phyloP scores from a whole-genome alignment of 139 green algal species.

The Desmodesmus armatus region DNA sequence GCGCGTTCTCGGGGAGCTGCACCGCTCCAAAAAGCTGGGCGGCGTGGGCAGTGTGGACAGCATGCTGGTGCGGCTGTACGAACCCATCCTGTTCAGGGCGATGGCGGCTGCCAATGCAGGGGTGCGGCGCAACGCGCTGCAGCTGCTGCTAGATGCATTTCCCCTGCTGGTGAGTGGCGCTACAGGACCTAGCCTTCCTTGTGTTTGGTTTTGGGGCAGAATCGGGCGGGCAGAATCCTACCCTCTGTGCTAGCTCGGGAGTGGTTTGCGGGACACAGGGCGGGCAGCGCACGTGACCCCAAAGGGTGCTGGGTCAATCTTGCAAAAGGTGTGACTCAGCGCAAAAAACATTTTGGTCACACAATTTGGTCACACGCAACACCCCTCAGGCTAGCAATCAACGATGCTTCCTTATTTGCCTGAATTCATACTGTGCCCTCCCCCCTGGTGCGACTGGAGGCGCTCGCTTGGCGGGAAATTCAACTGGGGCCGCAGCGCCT shows the following conservation, averaged over 20 bases:
- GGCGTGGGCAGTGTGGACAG: constrained; percentile 61
- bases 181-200: not conserved
- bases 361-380: too few relatives aligned
- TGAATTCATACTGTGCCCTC: too few relatives aligned
- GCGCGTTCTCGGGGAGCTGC: constrained; percentile 39
- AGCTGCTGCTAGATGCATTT: constrained; percentile 82
- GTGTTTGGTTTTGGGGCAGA: not conserved
- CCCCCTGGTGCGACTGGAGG: too few relatives aligned
- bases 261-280: too few relatives aligned
- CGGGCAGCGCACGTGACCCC: not conserved
- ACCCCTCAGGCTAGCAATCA: too few relatives aligned
- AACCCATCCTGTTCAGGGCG: constrained; percentile 82
- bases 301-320: not conserved
- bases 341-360: too few relatives aligned
- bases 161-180: constrained; percentile 70
- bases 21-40: constrained; percentile 41
- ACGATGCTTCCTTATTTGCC: too few relatives aligned
- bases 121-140: constrained; percentile 81
- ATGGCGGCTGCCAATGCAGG: constrained; percentile 77
- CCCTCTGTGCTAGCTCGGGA: too few relatives aligned
- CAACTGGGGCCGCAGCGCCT: not conserved
- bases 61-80: constrained; percentile 84
- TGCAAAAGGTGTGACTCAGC: too few relatives aligned
- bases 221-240: too few relatives aligned
- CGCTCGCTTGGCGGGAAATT: too few relatives aligned